Evolutionary conservation across 768 basidiomycete species (phyloP), one percentile per base, ranked within the genome.

Genomic region (Chlorophyllum brunneum): DNA sequence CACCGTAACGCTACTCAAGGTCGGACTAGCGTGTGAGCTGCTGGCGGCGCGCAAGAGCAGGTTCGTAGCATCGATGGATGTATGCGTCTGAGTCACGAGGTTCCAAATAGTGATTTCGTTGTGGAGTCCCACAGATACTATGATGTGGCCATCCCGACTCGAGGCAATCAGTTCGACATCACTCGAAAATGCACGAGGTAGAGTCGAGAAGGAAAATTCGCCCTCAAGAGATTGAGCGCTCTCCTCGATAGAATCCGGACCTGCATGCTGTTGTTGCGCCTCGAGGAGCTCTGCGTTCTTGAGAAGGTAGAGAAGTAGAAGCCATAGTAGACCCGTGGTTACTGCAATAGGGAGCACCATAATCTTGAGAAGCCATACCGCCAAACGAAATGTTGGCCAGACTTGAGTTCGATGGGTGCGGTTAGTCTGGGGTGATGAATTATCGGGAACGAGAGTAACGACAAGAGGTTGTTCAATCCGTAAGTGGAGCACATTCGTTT

Each of bases 281-380:
- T 94, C 94, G 30, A 97, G 76, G 0, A 94, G 79, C 54, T 99
- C 94, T 0, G 92, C 83, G 58, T 95, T 86, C 70, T 95, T 95
- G 55, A 98, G 72, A 2, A 99, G 76, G 63, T 94, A 94, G 8
- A 92, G 74, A 6, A 95, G 73, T 9, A 98, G 68, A 6, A 79
- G 76, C 65, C 88, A 98, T 8, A 98, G 74, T 3, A 79, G 66
- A 22, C 77, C 69, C 5, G 87, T 89, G 0, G 95, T 95, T 4
- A 75, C 75, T 6, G 82, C 79, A 63, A 97, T 95, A 0, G 95
- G 95, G 0, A 94, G 67, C 2, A 92, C 71, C 65, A 98, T 82
- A 56, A 95, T 87, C 67, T 89, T 90, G 59, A 86, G 58, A 22
- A 91, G 66, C 84, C 91, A 91, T n/a, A 82, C 65, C 6, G 88